phyloP scores from a whole-genome alignment of 768 basidiomycete genomes.

The Multifurca ochricompacta region DNA sequence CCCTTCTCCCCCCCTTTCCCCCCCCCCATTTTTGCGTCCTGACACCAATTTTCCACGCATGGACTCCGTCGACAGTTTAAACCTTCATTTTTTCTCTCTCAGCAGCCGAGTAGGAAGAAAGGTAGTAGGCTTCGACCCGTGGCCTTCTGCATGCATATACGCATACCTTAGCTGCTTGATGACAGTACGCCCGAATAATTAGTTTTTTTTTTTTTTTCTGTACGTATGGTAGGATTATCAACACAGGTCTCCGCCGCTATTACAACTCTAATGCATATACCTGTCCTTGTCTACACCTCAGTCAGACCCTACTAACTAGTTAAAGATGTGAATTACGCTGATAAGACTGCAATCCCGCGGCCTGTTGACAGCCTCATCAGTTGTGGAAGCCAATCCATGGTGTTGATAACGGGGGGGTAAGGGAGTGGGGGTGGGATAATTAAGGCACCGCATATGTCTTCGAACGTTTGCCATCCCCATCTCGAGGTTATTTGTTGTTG shows the following conservation, averaged over 20 bases:
- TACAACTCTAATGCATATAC: no score
- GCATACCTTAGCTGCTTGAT: no score
- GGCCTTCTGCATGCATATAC: not conserved
- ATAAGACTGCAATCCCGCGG: not conserved
- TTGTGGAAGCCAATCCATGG: not conserved
- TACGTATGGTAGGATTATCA: no score
- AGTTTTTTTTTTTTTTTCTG: no score
- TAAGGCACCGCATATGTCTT: not conserved
- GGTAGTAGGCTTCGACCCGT: constrained; percentile 1
- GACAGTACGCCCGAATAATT: no score
- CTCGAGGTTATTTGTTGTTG: not conserved
- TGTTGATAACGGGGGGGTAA: no score
- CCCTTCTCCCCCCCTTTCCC: no score
- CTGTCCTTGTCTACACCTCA: no score
- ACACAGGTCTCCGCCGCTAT: no score
- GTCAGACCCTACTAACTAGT: not conserved
- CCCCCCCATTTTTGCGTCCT: no score
- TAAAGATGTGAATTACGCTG: not conserved
- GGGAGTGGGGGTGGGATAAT: not conserved
- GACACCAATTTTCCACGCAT: not conserved
- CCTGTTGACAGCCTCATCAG: not conserved
- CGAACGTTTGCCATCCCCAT: not conserved
- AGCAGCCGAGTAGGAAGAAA: constrained; percentile 7
- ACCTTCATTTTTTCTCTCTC: no score
- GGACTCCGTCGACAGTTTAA: not conserved